phyloP scores from a whole-genome alignment of 2,329 filamentous ascomycete genomes.

The Fusarium devonianum region DNA sequence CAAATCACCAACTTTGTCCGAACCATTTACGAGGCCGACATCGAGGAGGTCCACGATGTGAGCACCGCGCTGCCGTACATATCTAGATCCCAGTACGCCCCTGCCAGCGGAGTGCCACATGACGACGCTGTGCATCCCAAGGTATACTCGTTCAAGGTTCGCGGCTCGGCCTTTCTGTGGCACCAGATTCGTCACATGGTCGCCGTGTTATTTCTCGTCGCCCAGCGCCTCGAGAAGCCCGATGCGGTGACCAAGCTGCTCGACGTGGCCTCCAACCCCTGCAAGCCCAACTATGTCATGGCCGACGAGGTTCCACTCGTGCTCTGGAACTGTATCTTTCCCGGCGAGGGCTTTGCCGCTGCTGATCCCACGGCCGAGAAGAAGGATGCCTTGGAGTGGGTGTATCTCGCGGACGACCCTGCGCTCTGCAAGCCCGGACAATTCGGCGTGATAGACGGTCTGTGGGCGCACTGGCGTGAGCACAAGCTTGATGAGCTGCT shows the following conservation, averaged over 20 bases:
- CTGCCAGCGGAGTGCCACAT: conserved; percentile 14
- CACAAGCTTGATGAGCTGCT: conserved; percentile 91
- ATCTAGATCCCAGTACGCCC: conserved; percentile 48
- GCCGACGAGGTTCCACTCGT: conserved; percentile 89
- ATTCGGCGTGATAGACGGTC: conserved; percentile 71
- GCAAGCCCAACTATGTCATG: conserved; percentile 88
- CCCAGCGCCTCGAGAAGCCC: conserved; percentile 83
- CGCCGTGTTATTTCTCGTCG: conserved; percentile 89
- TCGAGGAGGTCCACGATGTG: conserved; percentile 71
- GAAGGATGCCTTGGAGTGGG: conserved; percentile 74
- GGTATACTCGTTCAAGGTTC: conserved; percentile 86
- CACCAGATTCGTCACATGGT: conserved; percentile 97
- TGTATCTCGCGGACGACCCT: conserved; percentile 75
- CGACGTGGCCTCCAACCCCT: conserved; percentile 73
- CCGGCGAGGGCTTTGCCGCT: conserved; percentile 52
- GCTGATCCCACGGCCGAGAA: conserved; percentile 41
- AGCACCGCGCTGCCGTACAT: conserved; percentile 65
- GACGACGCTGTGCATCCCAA: conserved; percentile 56
- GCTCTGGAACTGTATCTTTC: conserved; percentile 95
- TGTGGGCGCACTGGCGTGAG: conserved; percentile 86
- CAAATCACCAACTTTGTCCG: conserved; percentile 85
- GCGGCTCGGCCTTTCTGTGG: conserved; percentile 95
- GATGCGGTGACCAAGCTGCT: conserved; percentile 77
- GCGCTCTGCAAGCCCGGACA: conserved; percentile 67
- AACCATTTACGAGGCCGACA: conserved; percentile 79